Conservation (phyloP, 1,284 basidiomycete genomes). For the Ceratobasidium sp. region DNA sequence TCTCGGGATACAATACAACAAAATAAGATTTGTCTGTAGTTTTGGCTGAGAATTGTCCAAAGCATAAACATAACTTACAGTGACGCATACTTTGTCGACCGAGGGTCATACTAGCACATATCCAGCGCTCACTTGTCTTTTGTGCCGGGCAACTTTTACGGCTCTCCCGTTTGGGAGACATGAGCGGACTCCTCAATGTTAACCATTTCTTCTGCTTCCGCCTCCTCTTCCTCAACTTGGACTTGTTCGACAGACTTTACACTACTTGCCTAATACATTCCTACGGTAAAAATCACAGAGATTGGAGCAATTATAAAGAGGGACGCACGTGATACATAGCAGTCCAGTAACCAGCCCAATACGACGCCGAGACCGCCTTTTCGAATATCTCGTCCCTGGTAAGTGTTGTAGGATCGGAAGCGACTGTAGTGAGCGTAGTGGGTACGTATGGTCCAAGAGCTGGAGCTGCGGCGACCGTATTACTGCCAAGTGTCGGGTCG, state of each 20-base stretch:
- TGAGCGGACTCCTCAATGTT: conserved; percentile 21
- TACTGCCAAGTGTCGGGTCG: conserved; percentile 68
- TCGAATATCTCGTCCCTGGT: conserved; percentile 80
- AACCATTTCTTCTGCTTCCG: conserved; percentile 38
- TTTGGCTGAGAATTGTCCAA: neutral
- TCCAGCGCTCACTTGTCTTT: neutral
- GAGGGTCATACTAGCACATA: neutral
- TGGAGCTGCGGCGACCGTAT: conserved; percentile 27
- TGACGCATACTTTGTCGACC: neutral
- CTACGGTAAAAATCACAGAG: neutral
- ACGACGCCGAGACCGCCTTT: conserved; percentile 79
- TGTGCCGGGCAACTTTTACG: neutral
- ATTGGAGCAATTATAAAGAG: conserved; percentile 11
- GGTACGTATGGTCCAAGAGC: conserved; percentile 53
- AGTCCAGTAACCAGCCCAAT: conserved; percentile 88
- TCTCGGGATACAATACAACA: neutral
- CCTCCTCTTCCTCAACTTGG: conserved; percentile 31
- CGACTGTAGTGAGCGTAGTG: conserved; percentile 54
- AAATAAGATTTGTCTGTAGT: conserved; percentile 12
- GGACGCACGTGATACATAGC: conserved; percentile 78
- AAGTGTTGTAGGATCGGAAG: conserved; percentile 57
- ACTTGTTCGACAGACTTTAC: neutral
- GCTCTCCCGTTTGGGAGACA: neutral
- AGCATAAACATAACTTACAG: conserved; percentile 23
- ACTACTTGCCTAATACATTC: conserved; percentile 16